Conservation (phyloP, 805 yeast species). For the Cyberlindnera petersonii region DNA sequence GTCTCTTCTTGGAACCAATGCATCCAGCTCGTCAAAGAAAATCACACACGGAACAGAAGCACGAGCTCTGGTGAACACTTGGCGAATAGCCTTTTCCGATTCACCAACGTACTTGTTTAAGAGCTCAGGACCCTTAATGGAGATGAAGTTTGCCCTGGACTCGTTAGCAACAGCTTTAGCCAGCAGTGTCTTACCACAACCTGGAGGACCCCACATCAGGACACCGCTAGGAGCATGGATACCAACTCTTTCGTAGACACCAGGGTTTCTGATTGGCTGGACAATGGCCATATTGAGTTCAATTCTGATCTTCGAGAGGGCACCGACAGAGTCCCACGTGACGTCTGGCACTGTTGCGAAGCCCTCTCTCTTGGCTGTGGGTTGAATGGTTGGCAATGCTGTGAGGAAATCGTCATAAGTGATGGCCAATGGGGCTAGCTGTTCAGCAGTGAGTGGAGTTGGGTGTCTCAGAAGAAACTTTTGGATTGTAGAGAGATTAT, state of each 20-base stretch:
- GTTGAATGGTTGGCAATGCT: conserved; percentile 92
- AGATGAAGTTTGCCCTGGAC: conserved; percentile 91
- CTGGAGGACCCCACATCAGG: conserved; percentile 98
- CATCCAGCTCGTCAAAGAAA: conserved; percentile 94
- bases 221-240: conserved; percentile 97
- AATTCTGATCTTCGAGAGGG: conserved; percentile 70
- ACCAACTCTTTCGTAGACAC: conserved; percentile 83
- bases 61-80: conserved; percentile 87
- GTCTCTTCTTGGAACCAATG: conserved; percentile 92
- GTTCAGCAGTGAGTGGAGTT: conserved; percentile 68
- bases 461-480: conserved; percentile 73
- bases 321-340: conserved; percentile 94
- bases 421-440: conserved; percentile 72
- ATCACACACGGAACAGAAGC: conserved; percentile 92
- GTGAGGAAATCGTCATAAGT: conserved; percentile 73
- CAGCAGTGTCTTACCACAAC: conserved; percentile 93
- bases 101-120: conserved; percentile 96
- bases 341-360: conserved; percentile 98
- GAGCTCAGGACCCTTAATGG: conserved; percentile 93
- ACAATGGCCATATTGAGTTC: conserved; percentile 97
- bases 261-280: conserved; percentile 93
- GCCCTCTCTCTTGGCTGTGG: conserved; percentile 97
- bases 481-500: conserved; percentile 59
- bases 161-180: conserved; percentile 99
- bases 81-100: conserved; percentile 89